Evolutionary conservation across 805 yeast species (phyloP).

Genomic region (Tetrapisispora fleetii): DNA sequence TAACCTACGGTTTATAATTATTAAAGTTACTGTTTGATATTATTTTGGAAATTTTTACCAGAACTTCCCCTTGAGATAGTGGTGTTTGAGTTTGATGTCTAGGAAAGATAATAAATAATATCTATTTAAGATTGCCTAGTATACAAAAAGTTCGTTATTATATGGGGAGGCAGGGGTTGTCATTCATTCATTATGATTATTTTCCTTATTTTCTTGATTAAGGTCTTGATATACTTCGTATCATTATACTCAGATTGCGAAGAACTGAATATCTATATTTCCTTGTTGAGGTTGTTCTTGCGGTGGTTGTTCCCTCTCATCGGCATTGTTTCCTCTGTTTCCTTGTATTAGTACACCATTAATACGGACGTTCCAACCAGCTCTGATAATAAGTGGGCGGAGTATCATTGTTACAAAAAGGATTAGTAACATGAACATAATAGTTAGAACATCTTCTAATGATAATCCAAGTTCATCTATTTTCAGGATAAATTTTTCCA

Average conservation of each 20-base stretch:
- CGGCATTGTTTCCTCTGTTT: background rate
- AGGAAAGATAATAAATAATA: no score
- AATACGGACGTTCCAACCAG: constrained; percentile 23
- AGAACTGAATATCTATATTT: constrained; percentile 20
- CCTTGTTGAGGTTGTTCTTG: constrained; percentile 4
- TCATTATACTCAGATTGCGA: constrained; percentile 14
- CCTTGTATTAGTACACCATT: constrained; percentile 11
- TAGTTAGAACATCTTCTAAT: constrained; percentile 16
- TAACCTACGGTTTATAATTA: no score
- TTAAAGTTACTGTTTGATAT: no score
- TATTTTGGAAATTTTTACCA: no score
- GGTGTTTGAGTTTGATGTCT: no score
- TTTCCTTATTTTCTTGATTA: background rate
- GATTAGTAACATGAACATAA: constrained; percentile 12
- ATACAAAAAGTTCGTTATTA: no score
- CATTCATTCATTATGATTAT: no score
- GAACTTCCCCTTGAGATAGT: no score
- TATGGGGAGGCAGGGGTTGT: no score
- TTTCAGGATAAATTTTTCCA: background rate
- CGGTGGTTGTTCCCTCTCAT: constrained; percentile 2
- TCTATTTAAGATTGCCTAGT: no score
- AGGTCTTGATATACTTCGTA: no score
- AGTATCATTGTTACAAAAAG: constrained; percentile 12
- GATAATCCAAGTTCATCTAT: constrained; percentile 11
- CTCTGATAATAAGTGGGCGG: constrained; percentile 14